Evolutionary conservation across 352 stramenopile genomes (phyloP), one percentile per base, ranked within the genome.

Genomic region (Globisporangium spiculum): DNA sequence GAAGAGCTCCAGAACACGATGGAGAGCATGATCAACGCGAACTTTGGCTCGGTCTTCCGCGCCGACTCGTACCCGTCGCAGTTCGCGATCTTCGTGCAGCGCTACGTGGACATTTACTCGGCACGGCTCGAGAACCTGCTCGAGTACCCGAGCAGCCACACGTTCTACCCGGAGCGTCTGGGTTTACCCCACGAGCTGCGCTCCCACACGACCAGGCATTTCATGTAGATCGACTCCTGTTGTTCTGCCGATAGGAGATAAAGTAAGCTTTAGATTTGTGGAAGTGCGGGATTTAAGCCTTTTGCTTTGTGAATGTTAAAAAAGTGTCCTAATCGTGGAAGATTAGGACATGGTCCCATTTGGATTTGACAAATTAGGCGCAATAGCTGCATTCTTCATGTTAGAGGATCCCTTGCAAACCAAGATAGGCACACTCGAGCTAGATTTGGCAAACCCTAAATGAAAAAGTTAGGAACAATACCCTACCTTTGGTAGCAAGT

Each of bases 21-120:
- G 81, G 86, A 93, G 69, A 71, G 80, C 59, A 75, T 92, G 69
- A 88, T 96, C 77, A 96, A 96, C 75, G 72, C 68, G 36, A 94
- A 93, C 73, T 97, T 97, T 69, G 90, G 90, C 57, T 96, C 86
- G 1, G 88, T 97, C 22, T 97, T 97, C 74, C 77, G 89, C 52
- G 88, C 84, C 24, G 84, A 90, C 59, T 84, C 84, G 55, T 91
- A 96, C 67, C 87, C 90, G 16, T 94, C 87, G 26, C 80, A 96
- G 59, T 97, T 96, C 67, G 85, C 88, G 7, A 96, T 93, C 70
- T 91, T 84, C 67, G 83, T 95, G 64, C 86, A 92, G 67, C 80
- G 90, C 41, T 95, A 97, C 68, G 88, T 94, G 10, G 90, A 97
- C 69, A 84, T 97, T 34, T 97, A 96, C 79, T 93, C 85, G 38